Evolutionary conservation across 345 rosid species (phyloP).

Genomic region (Kernera saxatilis): DNA sequence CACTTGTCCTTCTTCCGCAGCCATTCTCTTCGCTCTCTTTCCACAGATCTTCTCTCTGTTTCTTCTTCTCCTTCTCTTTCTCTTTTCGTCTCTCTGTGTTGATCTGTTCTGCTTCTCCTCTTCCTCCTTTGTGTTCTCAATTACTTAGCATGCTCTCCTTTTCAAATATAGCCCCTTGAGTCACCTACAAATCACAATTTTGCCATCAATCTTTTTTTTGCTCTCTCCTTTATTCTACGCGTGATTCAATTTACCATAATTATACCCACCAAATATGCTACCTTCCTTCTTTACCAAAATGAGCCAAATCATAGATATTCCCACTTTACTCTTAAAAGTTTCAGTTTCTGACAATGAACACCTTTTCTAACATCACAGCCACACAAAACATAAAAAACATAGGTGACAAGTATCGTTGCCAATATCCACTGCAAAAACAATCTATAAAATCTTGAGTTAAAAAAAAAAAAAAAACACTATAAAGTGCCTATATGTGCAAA

Average conservation of each 20-base stretch:
- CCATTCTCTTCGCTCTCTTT: slow-evolving; percentile 24
- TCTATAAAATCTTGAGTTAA: too few species aligned
- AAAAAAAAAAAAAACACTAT: too few species aligned
- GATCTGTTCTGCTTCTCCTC: background rate
- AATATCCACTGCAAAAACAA: background rate
- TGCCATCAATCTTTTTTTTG: background rate
- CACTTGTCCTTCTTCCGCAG: slow-evolving; percentile 67
- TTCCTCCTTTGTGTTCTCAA: background rate
- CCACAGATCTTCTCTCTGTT: background rate
- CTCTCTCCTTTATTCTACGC: slow-evolving; percentile 9
- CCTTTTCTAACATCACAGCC: background rate
- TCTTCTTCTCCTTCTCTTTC: background rate
- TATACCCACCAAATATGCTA: slow-evolving; percentile 5
- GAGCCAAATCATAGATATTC: slow-evolving; percentile 10
- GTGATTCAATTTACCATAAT: slow-evolving; percentile 22
- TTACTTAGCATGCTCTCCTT: background rate
- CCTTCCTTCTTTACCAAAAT: background rate
- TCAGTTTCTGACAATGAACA: background rate
- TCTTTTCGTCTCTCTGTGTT: background rate
- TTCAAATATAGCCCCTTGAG: background rate
- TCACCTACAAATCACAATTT: background rate
- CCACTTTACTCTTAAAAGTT: background rate
- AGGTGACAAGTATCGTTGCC: background rate
- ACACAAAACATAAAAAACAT: background rate
- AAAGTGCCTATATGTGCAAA: too few species aligned